phyloP scores from a whole-genome alignment of 2,329 filamentous ascomycete species.

The Neurospora sp. region DNA sequence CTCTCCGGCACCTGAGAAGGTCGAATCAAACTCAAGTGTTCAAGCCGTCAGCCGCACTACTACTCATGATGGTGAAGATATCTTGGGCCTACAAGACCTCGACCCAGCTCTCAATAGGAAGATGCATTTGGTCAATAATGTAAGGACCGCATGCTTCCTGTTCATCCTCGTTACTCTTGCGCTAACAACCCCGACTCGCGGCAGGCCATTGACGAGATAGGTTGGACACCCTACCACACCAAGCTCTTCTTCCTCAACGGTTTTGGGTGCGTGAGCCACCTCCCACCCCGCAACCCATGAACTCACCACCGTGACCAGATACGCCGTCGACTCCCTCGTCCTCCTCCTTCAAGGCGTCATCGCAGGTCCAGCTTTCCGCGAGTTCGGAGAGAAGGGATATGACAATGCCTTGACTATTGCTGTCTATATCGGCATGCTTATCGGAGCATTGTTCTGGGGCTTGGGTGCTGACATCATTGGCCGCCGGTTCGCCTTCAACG shows the following conservation, averaged over 20 bases:
- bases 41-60: neutral
- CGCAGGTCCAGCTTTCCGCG: conserved; percentile 43
- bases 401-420: conserved; percentile 49
- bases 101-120: conserved; percentile 44
- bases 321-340: conserved; percentile 37
- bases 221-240: conserved; percentile 48
- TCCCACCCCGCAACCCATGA: neutral
- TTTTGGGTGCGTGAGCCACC: conserved; percentile 34
- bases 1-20: neutral
- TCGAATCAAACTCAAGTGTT: neutral
- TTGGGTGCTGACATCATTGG: conserved; percentile 72
- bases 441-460: conserved; percentile 67
- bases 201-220: conserved; percentile 46
- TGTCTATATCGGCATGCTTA: conserved; percentile 59
- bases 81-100: conserved; percentile 37
- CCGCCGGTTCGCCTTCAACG: conserved; percentile 66
- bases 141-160: conserved; percentile 12
- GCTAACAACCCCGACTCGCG: neutral
- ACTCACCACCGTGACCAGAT: conserved; percentile 20
- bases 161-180: neutral
- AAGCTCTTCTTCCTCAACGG: conserved; percentile 54
- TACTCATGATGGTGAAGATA: conserved; percentile 22
- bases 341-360: conserved; percentile 52
- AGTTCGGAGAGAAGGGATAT: conserved; percentile 47
- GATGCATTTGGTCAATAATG: conserved; percentile 48